A percentile compares a stretch with the other conserved stretches of the same genome.
Evolutionary conservation across 768 basidiomycete species (phyloP).

Genomic region (Glaciozyma martinii): DNA sequence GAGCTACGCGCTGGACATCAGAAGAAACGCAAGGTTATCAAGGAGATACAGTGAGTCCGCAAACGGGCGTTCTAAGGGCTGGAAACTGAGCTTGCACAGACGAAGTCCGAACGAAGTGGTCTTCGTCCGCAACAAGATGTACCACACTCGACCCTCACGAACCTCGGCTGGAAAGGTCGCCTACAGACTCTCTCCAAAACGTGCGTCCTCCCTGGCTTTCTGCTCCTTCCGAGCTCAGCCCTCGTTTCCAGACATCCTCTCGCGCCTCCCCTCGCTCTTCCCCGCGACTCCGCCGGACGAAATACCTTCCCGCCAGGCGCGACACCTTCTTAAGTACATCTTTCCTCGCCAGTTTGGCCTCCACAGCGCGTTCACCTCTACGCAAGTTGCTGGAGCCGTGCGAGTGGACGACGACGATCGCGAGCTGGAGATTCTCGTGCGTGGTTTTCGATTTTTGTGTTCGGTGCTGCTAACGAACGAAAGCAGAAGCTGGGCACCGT

Average conservation of each 20-base stretch:
- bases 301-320: constrained; percentile 32
- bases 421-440: constrained; percentile 62
- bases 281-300: neutral
- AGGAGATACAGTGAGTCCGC: neutral
- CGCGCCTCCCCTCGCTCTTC: constrained; percentile 4
- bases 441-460: constrained; percentile 4
- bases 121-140: constrained; percentile 48
- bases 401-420: constrained; percentile 43
- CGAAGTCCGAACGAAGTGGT: neutral
- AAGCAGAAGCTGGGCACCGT: constrained; percentile 42
- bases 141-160: constrained; percentile 54
- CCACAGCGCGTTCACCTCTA: constrained; percentile 59
- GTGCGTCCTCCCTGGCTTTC: constrained; percentile 43
- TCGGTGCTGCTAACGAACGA: neutral
- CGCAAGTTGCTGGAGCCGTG: constrained; percentile 8
- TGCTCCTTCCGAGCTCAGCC: neutral
- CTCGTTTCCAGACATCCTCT: constrained; percentile 14
- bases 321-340: constrained; percentile 69
- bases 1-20: neutral
- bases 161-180: constrained; percentile 41
- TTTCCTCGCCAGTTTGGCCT: constrained; percentile 74
- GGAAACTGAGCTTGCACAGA: neutral
- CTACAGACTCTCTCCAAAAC: constrained; percentile 59
- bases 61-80: neutral
- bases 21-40: neutral